Percentiles rank a stretch among this genome's conserved stretches.
These are phyloP conservation scores for Thinopyrum elongatum DNA, from an alignment of 176 grass and related monocot species.

Conservation along the genomic window DNA sequence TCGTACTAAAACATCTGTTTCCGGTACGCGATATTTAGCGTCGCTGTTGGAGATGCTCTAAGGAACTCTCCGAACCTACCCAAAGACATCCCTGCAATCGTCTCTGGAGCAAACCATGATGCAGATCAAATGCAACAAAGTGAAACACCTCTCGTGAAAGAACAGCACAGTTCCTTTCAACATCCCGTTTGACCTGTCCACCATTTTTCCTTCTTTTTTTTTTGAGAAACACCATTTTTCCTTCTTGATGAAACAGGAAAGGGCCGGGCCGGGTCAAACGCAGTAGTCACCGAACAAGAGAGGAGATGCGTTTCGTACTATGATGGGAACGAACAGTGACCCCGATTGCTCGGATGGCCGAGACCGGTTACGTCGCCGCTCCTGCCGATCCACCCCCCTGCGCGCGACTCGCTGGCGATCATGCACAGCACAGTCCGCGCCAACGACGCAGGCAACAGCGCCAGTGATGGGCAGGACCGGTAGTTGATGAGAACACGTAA, in stretches of 20 bases:
- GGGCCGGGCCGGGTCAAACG: neutral
- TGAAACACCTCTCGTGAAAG: neutral
- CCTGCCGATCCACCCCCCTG: neutral
- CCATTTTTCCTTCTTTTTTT: neutral
- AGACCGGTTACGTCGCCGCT: neutral
- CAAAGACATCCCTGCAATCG: neutral
- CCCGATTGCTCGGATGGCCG: no score
- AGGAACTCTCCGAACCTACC: no score
- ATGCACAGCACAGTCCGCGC: conserved; percentile 8
- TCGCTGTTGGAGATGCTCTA: no score
- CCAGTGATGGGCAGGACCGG: conserved; percentile 41
- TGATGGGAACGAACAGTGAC: neutral
- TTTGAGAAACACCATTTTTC: neutral
- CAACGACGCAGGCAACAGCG: conserved; percentile 18
- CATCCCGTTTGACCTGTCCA: neutral
- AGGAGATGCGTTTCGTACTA: neutral
- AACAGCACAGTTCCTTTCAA: neutral
- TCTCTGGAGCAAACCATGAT: neutral
- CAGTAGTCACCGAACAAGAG: neutral
- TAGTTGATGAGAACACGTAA: conserved; percentile 17
- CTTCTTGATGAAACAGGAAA: neutral
- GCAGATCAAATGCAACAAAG: neutral
- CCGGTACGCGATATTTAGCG: no score
- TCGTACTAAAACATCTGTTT: no score
- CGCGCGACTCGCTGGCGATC: neutral